These are phyloP conservation scores for Tilletia caries DNA, from an alignment of 1,284 basidiomycete species.

Conservation along the genomic window DNA sequence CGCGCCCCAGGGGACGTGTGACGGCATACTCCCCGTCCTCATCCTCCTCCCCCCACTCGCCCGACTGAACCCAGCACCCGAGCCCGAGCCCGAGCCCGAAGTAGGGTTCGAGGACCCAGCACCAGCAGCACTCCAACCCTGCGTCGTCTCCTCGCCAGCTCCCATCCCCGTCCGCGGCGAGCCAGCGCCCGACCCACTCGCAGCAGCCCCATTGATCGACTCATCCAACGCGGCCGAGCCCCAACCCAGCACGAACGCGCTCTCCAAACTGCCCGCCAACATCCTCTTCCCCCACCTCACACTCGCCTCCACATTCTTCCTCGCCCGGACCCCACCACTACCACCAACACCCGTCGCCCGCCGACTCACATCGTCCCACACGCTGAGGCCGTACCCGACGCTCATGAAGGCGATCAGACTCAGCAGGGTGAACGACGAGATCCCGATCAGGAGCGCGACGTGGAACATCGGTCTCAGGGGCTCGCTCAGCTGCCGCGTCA, in stretches of 20 bases:
- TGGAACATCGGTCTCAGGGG: constrained; percentile 39
- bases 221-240: background rate
- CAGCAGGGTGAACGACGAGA: constrained; percentile 37
- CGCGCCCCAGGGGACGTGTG: constrained; percentile 18
- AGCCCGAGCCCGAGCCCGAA: constrained; percentile 10
- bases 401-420: constrained; percentile 35
- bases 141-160: too few species aligned
- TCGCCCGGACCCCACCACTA: constrained; percentile 13
- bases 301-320: constrained; percentile 25
- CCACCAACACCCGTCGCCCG: constrained; percentile 14
- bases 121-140: too few species aligned
- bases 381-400: constrained; percentile 38
- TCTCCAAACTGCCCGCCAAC: constrained; percentile 17
- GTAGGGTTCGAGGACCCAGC: background rate
- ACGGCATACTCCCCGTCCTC: constrained; percentile 19
- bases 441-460: constrained; percentile 38
- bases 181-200: background rate
- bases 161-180: background rate
- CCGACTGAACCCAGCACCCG: constrained; percentile 22
- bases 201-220: background rate
- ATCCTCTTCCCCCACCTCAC: constrained; percentile 32
- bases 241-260: background rate
- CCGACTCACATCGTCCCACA: constrained; percentile 38
- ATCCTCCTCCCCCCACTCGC: constrained; percentile 26
- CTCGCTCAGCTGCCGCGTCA: constrained; percentile 39